Conservation (phyloP, 495 filamentous ascomycete genomes). For the Aspergillus bertholletiae region DNA sequence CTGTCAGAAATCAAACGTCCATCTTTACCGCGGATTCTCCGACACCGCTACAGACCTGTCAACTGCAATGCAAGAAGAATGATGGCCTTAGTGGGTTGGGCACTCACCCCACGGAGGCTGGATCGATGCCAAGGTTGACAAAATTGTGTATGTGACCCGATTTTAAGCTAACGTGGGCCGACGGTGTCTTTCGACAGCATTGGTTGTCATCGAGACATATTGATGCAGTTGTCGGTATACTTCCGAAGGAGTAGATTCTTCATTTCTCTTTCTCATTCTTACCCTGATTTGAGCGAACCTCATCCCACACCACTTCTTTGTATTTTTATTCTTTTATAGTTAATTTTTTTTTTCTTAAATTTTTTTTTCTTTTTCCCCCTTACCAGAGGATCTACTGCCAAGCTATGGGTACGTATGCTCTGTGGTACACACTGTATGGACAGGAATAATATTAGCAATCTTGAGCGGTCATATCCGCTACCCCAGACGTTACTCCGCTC, state of each 20-base stretch:
- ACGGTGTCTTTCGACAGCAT: neutral
- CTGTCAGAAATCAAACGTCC: neutral
- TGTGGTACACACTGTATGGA: neutral
- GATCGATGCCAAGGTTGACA: neutral
- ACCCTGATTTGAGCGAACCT: neutral
- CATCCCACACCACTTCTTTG: neutral
- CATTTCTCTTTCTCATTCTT: neutral
- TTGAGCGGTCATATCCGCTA: neutral
- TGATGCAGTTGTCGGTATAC: neutral
- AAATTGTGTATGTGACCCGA: neutral
- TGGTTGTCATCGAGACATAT: neutral
- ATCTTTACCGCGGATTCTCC: neutral
- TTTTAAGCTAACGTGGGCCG: neutral
- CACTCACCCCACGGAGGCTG: neutral
- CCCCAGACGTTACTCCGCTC: neutral
- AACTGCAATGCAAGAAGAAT: neutral
- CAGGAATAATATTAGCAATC: neutral
- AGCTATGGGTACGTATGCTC: neutral
- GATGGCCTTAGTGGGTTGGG: neutral
- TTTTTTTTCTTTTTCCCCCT: too few species aligned
- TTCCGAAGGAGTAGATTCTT: neutral
- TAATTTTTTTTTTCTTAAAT: too few species aligned
- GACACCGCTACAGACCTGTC: neutral
- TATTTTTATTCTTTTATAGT: too few species aligned
- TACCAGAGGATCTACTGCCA: neutral